A percentile compares a stretch with the other conserved stretches of the same genome.
phyloP scores from a whole-genome alignment of 2,329 filamentous ascomycete species.

The Hymenoscyphus fructigenus region DNA sequence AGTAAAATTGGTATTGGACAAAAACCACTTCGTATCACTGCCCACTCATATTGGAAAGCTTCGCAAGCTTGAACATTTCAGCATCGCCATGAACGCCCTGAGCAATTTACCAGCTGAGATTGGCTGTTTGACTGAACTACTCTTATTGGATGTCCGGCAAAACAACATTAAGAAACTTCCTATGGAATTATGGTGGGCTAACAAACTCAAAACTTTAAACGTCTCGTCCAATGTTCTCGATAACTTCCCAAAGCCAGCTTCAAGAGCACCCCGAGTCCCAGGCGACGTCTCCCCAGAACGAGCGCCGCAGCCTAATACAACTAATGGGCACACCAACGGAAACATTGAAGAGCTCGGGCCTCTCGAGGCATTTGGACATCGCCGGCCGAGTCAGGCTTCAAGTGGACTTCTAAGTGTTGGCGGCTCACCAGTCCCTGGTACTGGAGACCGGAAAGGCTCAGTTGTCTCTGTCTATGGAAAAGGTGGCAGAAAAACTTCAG shows the following conservation, averaged over 20 bases:
- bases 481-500: conserved; percentile 80
- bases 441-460: conserved; percentile 73
- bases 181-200: conserved; percentile 93
- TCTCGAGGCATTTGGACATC: conserved; percentile 59
- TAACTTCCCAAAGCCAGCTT: conserved; percentile 82
- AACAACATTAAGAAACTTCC: conserved; percentile 91
- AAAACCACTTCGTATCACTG: conserved; percentile 92
- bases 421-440: conserved; percentile 63
- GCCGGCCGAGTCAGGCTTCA: conserved; percentile 83
- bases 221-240: conserved; percentile 93
- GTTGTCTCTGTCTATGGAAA: conserved; percentile 78
- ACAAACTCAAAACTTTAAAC: conserved; percentile 86
- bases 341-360: conserved; percentile 77
- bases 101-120: conserved; percentile 83
- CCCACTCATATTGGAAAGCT: conserved; percentile 83
- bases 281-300: conserved; percentile 44
- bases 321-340: conserved; percentile 49
- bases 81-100: conserved; percentile 88
- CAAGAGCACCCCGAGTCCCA: conserved; percentile 63
- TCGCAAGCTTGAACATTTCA: conserved; percentile 82
- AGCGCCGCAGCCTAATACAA: conserved; percentile 20
- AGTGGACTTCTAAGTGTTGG: conserved; percentile 73
- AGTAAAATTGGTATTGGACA: conserved; percentile 84
- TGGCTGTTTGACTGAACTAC: conserved; percentile 80
- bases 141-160: conserved; percentile 82